A percentile compares a stretch with the other conserved stretches of the same genome.
Conservation (phyloP, 352 stramenopile species). For the Phytopythium oedochilum region DNA sequence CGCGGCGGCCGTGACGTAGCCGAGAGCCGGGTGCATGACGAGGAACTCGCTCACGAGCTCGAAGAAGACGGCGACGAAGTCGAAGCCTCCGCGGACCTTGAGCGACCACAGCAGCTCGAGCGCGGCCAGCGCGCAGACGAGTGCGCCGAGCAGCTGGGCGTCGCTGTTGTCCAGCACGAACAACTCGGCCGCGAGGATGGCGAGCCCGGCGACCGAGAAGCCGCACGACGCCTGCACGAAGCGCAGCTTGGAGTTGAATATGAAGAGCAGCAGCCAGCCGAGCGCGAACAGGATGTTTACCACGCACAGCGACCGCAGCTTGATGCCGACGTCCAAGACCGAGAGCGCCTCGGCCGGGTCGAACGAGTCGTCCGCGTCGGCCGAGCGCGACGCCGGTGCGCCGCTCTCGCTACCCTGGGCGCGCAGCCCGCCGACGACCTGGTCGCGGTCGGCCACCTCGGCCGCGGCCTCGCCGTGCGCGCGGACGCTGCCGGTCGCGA, state of each 20-base stretch:
- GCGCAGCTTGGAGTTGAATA: slow-evolving; percentile 69
- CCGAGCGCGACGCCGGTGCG: neutral
- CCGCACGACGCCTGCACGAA: slow-evolving; percentile 65
- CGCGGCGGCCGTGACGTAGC: slow-evolving; percentile 35
- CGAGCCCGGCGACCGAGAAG: slow-evolving; percentile 57
- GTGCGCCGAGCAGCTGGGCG: slow-evolving; percentile 41
- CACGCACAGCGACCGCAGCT: slow-evolving; percentile 58
- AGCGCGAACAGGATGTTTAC: slow-evolving; percentile 69
- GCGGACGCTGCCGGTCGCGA: slow-evolving; percentile 39
- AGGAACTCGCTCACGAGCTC: slow-evolving; percentile 76
- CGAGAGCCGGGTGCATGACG: slow-evolving; percentile 47
- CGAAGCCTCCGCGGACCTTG: slow-evolving; percentile 56
- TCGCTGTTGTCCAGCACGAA: slow-evolving; percentile 46
- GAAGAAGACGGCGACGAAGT: slow-evolving; percentile 84
- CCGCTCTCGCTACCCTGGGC: neutral
- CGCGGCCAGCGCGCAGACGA: slow-evolving; percentile 11
- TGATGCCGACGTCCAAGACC: slow-evolving; percentile 37
- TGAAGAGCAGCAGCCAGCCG: slow-evolving; percentile 69
- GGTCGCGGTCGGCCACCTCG: slow-evolving; percentile 13
- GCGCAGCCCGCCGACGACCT: slow-evolving; percentile 20
- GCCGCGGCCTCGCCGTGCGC: slow-evolving; percentile 17
- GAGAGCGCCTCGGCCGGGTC: slow-evolving; percentile 22
- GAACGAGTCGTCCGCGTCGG: slow-evolving; percentile 8
- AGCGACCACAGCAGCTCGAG: slow-evolving; percentile 69
- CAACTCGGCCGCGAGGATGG: slow-evolving; percentile 41